phyloP scores from a whole-genome alignment of 139 green algal genomes.

The Nannochloris sp. region DNA sequence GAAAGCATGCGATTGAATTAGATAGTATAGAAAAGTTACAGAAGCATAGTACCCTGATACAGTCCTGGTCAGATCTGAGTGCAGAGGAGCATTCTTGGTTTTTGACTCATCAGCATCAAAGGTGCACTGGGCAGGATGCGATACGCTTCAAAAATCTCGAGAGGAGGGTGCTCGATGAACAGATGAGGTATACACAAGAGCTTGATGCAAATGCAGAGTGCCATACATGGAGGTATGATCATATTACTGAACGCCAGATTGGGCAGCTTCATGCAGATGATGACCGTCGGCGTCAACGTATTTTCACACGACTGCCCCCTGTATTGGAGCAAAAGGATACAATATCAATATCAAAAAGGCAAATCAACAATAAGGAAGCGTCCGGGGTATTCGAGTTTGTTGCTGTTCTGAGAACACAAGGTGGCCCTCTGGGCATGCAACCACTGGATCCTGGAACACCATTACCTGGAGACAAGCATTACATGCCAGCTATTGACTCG shows the following conservation, averaged over 20 bases:
- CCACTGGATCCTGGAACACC: background rate
- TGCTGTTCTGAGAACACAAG: background rate
- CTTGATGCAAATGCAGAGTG: background rate
- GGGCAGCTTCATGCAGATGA: conserved; percentile 20
- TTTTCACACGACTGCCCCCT: background rate
- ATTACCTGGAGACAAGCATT: background rate
- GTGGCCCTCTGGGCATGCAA: background rate
- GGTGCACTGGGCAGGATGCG: background rate
- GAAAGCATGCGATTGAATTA: background rate
- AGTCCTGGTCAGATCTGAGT: conserved; percentile 1
- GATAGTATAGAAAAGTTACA: background rate
- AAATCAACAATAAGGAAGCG: background rate
- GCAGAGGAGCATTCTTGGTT: conserved; percentile 22
- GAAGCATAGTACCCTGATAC: conserved; percentile 11
- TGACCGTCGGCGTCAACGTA: background rate
- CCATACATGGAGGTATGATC: background rate
- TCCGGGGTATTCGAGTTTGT: background rate
- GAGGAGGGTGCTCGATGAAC: background rate
- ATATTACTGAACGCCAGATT: conserved; percentile 15
- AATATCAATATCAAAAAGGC: background rate
- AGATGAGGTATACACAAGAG: background rate
- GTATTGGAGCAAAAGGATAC: background rate
- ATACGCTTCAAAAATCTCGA: background rate
- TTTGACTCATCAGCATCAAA: conserved; percentile 8
- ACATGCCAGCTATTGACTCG: background rate